Base-by-base conservation (phyloP, 2,329 filamentous ascomycete genomes). In the Penicillium freii region DNA sequence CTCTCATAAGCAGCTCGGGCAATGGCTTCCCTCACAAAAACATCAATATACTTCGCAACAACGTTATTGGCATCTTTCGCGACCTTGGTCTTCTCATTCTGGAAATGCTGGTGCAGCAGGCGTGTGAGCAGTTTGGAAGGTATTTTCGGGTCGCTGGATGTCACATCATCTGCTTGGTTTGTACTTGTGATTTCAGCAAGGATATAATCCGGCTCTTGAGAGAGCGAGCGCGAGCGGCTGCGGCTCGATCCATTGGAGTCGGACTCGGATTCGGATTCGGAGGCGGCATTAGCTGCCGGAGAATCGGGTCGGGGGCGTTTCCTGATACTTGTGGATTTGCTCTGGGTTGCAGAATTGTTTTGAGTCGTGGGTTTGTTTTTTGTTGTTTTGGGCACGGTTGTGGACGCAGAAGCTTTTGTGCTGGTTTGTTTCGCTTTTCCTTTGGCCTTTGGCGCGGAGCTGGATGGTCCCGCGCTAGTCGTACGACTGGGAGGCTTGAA, bases 11-110 rank as follows among this genome's bases (percentile, higher is more conserved):
- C 84, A 39, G 90, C 87, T 69, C 93, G 78, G 17, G 91, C 91
- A 71, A 97, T 86, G 1, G 91, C 91, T 77, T 97, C 93, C 60
- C 89, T 83, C 52, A 96, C 89, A 76, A 97, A 97, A 0, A 93
- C 85, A 74, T 97, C 91, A 74, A 97, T 83, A 72, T 97, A 97
- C 76, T 88, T 91, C 15, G 86, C 88, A 57, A 92, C 83, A 1
- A 92, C 84, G 7, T 79, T 82, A 71, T 92, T 90, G 4, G 91
- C 91, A 68, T 92, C 89, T 66, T 85, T 87, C 8, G 87, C 87
- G 62, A 96, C 86, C 64, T 88, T 82, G 25, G 89, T 92, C 55
- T 83, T 82, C 48, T 88, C 83, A 65, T 88, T 77, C 45, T 79
- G 81, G 69, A 97, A 96, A 71, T 89, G 86, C 66, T 92, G 86